A percentile compares a stretch with the other conserved stretches of the same genome.
Conservation (phyloP, 305 asterid genomes). For the Fraxinus nigra region DNA sequence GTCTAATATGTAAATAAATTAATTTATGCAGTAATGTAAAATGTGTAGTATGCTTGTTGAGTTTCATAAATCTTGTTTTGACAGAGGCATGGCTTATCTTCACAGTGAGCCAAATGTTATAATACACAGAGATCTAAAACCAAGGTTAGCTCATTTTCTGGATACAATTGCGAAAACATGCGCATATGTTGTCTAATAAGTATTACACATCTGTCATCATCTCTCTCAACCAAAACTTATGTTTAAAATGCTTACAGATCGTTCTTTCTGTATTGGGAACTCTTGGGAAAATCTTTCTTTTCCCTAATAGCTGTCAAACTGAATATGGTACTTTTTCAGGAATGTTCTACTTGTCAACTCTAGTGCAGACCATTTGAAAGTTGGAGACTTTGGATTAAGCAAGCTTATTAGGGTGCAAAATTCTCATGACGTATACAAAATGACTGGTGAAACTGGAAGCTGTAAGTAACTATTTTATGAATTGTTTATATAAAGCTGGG, state of each 20-base stretch:
- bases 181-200: neutral
- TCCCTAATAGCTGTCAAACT: slow-evolving; percentile 21
- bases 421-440: slow-evolving; percentile 93
- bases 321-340: slow-evolving; percentile 45
- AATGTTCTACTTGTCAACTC: slow-evolving; percentile 91
- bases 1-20: slow-evolving; percentile 21
- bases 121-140: slow-evolving; percentile 92
- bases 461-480: slow-evolving; percentile 51
- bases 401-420: slow-evolving; percentile 85
- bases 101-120: slow-evolving; percentile 95
- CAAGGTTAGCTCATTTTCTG: slow-evolving; percentile 56
- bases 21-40: slow-evolving; percentile 6
- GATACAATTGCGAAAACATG: neutral
- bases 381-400: slow-evolving; percentile 96
- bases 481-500: neutral
- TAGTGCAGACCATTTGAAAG: slow-evolving; percentile 94
- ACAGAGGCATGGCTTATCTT: slow-evolving; percentile 99
- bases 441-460: slow-evolving; percentile 99
- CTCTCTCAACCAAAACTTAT: neutral
- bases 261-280: slow-evolving; percentile 4
- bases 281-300: neutral
- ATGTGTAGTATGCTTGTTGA: slow-evolving; percentile 12
- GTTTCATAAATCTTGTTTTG: slow-evolving; percentile 21
- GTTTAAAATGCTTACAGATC: neutral
- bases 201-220: slow-evolving; percentile 13